Evolutionary conservation across 2,329 filamentous ascomycete genomes (phyloP).

Genomic region (Fusarium circinatum): DNA sequence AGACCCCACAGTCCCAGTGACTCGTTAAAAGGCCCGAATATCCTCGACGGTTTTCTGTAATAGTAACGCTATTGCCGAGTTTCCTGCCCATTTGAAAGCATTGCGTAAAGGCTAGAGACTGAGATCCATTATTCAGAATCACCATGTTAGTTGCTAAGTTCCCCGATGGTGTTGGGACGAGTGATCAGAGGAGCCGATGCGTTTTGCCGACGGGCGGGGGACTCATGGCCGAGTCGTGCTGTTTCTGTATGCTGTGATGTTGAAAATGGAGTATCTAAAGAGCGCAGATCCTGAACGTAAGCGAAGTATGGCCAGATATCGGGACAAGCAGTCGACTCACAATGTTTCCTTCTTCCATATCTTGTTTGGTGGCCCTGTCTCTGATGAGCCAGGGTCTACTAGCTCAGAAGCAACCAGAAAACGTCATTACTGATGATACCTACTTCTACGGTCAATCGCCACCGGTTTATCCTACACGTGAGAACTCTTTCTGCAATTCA

Average conservation of each 20-base stretch:
- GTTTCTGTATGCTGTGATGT: not conserved
- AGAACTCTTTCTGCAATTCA: not conserved
- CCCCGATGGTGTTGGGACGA: not conserved
- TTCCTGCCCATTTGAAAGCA: not conserved
- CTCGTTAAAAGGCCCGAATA: slow-evolving; percentile 12
- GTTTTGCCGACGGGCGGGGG: slow-evolving; percentile 6
- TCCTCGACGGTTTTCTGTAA: not conserved
- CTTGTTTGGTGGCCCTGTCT: not conserved
- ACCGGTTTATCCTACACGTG: slow-evolving; percentile 5
- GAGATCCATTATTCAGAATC: not conserved
- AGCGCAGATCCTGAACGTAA: not conserved
- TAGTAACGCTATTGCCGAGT: not conserved
- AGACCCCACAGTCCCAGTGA: not conserved
- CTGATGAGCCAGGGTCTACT: not conserved
- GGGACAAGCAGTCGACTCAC: not conserved
- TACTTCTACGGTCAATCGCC: slow-evolving; percentile 12
- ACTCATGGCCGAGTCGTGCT: not conserved
- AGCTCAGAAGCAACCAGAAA: not conserved
- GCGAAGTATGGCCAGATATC: not conserved
- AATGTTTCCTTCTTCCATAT: not conserved
- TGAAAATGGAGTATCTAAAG: not conserved
- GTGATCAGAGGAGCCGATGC: not conserved
- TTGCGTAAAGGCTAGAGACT: not conserved
- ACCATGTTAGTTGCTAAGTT: not conserved
- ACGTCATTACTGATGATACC: not conserved